Evolutionary conservation across 768 basidiomycete genomes (phyloP), one percentile per base, ranked within the genome.

Genomic region (Pisolithus sp.): DNA sequence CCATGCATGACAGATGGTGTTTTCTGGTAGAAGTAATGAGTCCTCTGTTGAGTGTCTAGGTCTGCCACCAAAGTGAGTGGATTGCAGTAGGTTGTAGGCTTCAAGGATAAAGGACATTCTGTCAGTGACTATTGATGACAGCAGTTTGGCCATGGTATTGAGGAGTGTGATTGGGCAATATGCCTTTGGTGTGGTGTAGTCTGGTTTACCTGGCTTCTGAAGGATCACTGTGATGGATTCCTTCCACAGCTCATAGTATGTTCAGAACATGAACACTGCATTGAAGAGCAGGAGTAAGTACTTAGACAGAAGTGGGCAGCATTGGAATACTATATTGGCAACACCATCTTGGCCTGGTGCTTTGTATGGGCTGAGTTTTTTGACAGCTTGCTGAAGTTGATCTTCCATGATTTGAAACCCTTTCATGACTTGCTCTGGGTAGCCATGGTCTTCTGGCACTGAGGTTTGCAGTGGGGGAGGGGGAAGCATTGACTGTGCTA

Each of bases 1-100:
- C 76, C 74, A 77, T 1, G 70, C 68, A 2, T 65, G 59, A 41
- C 75, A 71, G 28, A 77, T 62, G n/a, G 55, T 62, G 5, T 68
- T 49, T 7, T 68, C 60, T 0, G 75, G 55, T 2, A 65, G 51
- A 46, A 68, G 63, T 4, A 73, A 30, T 0, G 73, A 64, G 55
- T 77, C 71, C 0, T 64, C 66, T 0, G 75, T 71, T 4, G 67
- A 60, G 1, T 71, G 34, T 0, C 75, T 73, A 9, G 74, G 69
- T 1, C 71, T 20, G 0, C 70, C 68, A 0, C 75, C 70, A 46
- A 73, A 76, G 46, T 76, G 72, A 6, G 41, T 64, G 0, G 49
- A 26, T 0, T 72, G 73, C 3, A 77, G 60, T 0, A 74, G 56
- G 10, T 31, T 10, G 31, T 31, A 2, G 3, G 9, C 12, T 13